Conservation (phyloP, 2,329 filamentous ascomycete species). For the Paramyrothecium sp. region DNA sequence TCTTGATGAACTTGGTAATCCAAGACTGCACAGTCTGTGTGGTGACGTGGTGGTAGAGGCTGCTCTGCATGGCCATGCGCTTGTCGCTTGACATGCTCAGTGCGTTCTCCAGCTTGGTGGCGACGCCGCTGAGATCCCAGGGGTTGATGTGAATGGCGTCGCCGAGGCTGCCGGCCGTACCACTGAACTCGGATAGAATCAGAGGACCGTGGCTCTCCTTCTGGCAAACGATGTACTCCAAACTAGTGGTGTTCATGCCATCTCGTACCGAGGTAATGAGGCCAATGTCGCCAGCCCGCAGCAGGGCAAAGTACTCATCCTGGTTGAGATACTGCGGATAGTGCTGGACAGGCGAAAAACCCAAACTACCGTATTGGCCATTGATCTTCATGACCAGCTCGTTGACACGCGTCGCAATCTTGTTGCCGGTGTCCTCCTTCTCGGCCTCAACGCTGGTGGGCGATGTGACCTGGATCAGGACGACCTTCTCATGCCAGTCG, state of each 20-base stretch:
- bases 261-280: constrained; percentile 94
- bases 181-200: constrained; percentile 95
- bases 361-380: constrained; percentile 81
- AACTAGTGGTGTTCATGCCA: constrained; percentile 95
- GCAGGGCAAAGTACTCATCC: constrained; percentile 92
- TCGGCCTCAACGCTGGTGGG: constrained; percentile 79
- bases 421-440: constrained; percentile 72
- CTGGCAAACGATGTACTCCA: constrained; percentile 94
- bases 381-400: constrained; percentile 92
- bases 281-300: constrained; percentile 85
- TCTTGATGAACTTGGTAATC: constrained; percentile 77
- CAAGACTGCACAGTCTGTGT: constrained; percentile 84
- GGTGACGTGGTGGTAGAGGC: constrained; percentile 80
- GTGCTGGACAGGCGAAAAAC: constrained; percentile 89
- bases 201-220: constrained; percentile 82
- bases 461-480: constrained; percentile 92
- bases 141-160: constrained; percentile 96
- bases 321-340: constrained; percentile 89
- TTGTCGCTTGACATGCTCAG: constrained; percentile 70
- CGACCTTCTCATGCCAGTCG: constrained; percentile 88
- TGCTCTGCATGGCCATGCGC: constrained; percentile 67
- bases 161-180: constrained; percentile 80
- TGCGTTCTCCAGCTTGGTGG: constrained; percentile 77
- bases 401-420: constrained; percentile 84
- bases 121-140: constrained; percentile 85